Percentiles rank a stretch among this genome's conserved stretches.
Evolutionary conservation across 805 yeast species (phyloP).

Genomic region (Wickerhamomyces hampshirensis): DNA sequence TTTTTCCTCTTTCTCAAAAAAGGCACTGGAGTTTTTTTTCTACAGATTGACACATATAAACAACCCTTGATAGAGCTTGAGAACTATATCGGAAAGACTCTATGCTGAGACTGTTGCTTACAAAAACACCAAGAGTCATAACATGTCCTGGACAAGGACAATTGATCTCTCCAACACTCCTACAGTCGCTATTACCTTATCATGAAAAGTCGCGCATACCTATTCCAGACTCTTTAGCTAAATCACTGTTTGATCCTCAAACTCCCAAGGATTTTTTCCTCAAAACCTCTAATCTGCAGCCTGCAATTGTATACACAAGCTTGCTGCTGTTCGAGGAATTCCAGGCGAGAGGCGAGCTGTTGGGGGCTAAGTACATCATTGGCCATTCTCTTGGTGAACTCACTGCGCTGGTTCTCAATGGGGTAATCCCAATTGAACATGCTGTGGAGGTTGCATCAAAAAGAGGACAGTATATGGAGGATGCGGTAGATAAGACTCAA

Average conservation of each 20-base stretch:
- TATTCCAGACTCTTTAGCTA: conserved; percentile 10
- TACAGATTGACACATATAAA: too few relatives aligned
- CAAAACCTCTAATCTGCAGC: conserved; percentile 29
- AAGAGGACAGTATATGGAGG: conserved; percentile 37
- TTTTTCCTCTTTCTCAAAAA: too few relatives aligned
- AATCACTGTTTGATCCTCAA: conserved; percentile 5
- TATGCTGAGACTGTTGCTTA: conserved; percentile 9
- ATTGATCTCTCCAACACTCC: conserved; percentile 10
- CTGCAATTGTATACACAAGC: conserved; percentile 21
- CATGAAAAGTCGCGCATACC: conserved; percentile 9
- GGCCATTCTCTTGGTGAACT: conserved; percentile 45
- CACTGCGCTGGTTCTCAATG: conserved; percentile 31
- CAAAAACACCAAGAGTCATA: conserved; percentile 8
- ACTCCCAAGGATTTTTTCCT: conserved; percentile 11
- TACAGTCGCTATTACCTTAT: conserved; percentile 6
- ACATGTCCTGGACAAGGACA: conserved; percentile 26
- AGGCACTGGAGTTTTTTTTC: too few relatives aligned
- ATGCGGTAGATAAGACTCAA: conserved; percentile 15
- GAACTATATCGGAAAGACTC: too few relatives aligned
- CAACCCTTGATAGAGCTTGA: too few relatives aligned
- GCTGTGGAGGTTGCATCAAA: conserved; percentile 25
- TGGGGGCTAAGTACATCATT: conserved; percentile 22
- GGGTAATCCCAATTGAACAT: conserved; percentile 21
- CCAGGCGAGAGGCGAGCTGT: conserved; percentile 17
- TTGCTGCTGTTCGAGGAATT: conserved; percentile 24